phyloP scores from a whole-genome alignment of 2,329 filamentous ascomycete species.

The Chaetoscypha palmicola region DNA sequence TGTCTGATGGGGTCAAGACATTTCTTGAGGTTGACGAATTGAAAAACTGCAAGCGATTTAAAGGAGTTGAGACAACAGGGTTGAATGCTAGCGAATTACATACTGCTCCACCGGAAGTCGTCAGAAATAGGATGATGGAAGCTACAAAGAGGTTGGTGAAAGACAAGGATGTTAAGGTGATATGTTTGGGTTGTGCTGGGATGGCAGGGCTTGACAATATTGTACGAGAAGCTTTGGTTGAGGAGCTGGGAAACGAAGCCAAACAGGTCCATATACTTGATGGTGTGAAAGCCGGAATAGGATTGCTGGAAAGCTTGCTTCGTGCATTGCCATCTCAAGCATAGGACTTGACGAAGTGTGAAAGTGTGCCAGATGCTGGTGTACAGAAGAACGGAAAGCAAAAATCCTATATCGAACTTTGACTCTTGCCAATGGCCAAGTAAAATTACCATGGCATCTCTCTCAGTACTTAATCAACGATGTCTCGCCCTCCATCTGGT shows the following conservation, averaged over 20 bases:
- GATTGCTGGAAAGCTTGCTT: constrained; percentile 24
- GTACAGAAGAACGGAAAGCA: no score
- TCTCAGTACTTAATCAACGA: no score
- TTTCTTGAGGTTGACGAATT: constrained; percentile 49
- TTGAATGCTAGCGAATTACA: constrained; percentile 76
- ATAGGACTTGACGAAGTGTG: background rate
- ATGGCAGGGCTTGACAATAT: constrained; percentile 81
- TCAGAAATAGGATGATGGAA: constrained; percentile 57
- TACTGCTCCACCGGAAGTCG: constrained; percentile 53
- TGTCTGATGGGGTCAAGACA: constrained; percentile 55
- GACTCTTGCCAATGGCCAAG: no score
- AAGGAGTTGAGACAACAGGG: constrained; percentile 75
- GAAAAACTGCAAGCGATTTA: constrained; percentile 45
- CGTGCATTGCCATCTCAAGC: constrained; percentile 15
- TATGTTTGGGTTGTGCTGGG: constrained; percentile 83
- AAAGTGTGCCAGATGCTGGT: no score
- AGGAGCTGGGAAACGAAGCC: constrained; percentile 56
- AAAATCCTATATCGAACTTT: no score
- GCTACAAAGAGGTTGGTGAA: constrained; percentile 62
- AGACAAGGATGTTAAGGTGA: constrained; percentile 51
- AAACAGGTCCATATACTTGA: constrained; percentile 64
- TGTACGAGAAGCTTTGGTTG: constrained; percentile 61
- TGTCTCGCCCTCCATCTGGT: no score
- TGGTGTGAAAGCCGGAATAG: constrained; percentile 64
- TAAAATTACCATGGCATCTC: no score